These are phyloP conservation scores for Aspergillus cejpii DNA, from an alignment of 2,329 filamentous ascomycete genomes.

Conservation along the genomic window DNA sequence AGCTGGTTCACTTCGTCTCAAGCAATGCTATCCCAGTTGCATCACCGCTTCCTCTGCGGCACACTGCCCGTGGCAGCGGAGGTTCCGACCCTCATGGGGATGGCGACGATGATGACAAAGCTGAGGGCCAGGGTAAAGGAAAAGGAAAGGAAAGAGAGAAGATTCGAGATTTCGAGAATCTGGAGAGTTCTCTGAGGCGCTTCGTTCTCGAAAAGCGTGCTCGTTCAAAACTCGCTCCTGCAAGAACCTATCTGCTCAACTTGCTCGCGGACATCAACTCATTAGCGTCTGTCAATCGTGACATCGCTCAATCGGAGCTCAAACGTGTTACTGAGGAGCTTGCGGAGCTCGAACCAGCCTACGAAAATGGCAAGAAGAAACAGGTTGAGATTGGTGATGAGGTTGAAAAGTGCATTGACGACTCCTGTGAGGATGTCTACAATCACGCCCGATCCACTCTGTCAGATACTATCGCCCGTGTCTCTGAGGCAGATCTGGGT, in stretches of 20 bases:
- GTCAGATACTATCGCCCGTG: slow-evolving; percentile 64
- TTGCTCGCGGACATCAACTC: slow-evolving; percentile 80
- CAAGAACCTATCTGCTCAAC: slow-evolving; percentile 91
- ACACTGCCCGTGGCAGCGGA: slow-evolving; percentile 46
- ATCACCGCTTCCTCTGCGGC: slow-evolving; percentile 49
- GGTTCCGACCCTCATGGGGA: slow-evolving; percentile 45
- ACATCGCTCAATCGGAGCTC: slow-evolving; percentile 78
- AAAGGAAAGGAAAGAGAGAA: slow-evolving; percentile 89
- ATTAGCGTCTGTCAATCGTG: slow-evolving; percentile 77
- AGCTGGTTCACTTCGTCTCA: slow-evolving; percentile 95
- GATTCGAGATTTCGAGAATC: slow-evolving; percentile 76
- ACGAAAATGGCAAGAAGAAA: slow-evolving; percentile 76
- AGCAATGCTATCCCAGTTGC: slow-evolving; percentile 85
- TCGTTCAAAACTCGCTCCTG: slow-evolving; percentile 88
- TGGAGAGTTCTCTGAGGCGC: slow-evolving; percentile 80
- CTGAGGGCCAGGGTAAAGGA: slow-evolving; percentile 58
- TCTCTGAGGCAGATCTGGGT: slow-evolving; percentile 70
- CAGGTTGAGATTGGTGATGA: slow-evolving; percentile 71
- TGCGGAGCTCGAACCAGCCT: slow-evolving; percentile 72
- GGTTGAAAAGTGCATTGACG: slow-evolving; percentile 74
- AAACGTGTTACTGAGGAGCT: slow-evolving; percentile 76
- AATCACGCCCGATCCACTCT: slow-evolving; percentile 71
- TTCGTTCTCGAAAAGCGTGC: slow-evolving; percentile 96
- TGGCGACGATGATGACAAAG: slow-evolving; percentile 49
- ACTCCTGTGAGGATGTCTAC: slow-evolving; percentile 79